Conservation (phyloP, 2,329 filamentous ascomycete species). For the Exophiala viscosa region DNA sequence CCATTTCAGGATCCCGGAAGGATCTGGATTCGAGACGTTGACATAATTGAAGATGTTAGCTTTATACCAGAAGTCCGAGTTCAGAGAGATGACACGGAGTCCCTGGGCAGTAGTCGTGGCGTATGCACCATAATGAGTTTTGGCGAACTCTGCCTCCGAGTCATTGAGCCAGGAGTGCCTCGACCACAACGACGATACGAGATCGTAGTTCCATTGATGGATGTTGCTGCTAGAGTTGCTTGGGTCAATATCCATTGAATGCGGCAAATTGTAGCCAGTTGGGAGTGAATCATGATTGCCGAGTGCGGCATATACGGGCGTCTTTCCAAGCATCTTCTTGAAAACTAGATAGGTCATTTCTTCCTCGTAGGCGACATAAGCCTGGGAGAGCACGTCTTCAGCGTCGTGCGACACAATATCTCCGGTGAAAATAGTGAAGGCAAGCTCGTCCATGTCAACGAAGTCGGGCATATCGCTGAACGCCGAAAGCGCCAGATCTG, state of each 20-base stretch:
- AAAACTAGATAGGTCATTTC: constrained; percentile 29
- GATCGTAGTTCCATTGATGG: constrained; percentile 30
- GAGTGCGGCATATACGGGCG: constrained; percentile 30
- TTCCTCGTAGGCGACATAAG: constrained; percentile 32
- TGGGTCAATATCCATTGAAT: constrained; percentile 21
- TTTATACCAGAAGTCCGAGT: constrained; percentile 32
- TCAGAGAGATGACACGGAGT: constrained; percentile 30
- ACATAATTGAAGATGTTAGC: constrained; percentile 30
- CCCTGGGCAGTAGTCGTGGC: constrained; percentile 29
- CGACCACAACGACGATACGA: constrained; percentile 27
- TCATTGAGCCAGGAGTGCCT: constrained; percentile 30
- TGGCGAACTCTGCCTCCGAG: constrained; percentile 24
- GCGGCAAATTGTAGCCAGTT: constrained; percentile 26
- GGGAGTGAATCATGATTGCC: constrained; percentile 32
- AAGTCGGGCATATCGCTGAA: constrained; percentile 27
- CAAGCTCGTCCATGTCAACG: constrained; percentile 26
- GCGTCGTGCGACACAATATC: constrained; percentile 33
- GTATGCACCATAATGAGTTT: constrained; percentile 29
- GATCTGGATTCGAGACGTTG: constrained; percentile 30
- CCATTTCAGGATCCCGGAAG: constrained; percentile 26
- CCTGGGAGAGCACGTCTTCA: constrained; percentile 28
- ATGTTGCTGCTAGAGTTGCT: constrained; percentile 20
- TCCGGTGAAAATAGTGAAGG: constrained; percentile 33
- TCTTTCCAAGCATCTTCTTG: constrained; percentile 29
- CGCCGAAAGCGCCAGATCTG: constrained; percentile 28